Evolutionary conservation across 106 monocot genomes (phyloP).

Genomic region (Dendrobium officinale): DNA sequence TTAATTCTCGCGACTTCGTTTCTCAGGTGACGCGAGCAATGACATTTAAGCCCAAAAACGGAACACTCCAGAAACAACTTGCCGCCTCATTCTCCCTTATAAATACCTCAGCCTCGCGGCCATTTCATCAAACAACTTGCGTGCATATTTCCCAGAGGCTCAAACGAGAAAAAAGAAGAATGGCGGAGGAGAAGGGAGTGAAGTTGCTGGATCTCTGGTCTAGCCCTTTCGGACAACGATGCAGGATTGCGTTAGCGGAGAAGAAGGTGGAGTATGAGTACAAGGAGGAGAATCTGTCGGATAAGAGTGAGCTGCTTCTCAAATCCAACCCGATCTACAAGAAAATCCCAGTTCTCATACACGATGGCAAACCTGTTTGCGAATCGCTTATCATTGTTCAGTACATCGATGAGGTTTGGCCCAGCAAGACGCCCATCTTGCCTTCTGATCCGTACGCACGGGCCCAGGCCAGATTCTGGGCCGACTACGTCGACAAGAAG

Average conservation of each 20-base stretch:
- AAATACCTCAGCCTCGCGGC: background rate
- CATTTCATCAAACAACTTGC: background rate
- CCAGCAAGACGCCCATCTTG: conserved; percentile 5
- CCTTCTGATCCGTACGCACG: conserved; percentile 32
- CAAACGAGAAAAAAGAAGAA: background rate
- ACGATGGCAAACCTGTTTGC: conserved; percentile 36
- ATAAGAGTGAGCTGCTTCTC: conserved; percentile 45
- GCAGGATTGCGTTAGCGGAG: conserved; percentile 1
- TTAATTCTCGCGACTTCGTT: background rate
- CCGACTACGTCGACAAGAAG: conserved; percentile 44
- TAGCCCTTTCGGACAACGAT: conserved; percentile 4
- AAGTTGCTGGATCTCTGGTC: conserved; percentile 10
- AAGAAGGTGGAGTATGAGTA: conserved; percentile 12
- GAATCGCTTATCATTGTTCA: conserved; percentile 46
- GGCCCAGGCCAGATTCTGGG: conserved; percentile 42
- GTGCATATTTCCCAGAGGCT: background rate
- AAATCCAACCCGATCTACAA: conserved; percentile 50
- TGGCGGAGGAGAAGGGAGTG: conserved; percentile 2
- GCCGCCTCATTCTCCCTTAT: background rate
- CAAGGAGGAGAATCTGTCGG: conserved; percentile 7
- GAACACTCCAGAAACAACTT: background rate
- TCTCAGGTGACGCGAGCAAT: background rate
- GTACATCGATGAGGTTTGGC: conserved; percentile 35
- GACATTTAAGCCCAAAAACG: background rate
- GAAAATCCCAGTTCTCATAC: conserved; percentile 55